Percentiles rank a stretch among this genome's conserved stretches.
Conservation (phyloP, 2,329 filamentous ascomycete genomes). For the Aspergillus quadrilineatus region DNA sequence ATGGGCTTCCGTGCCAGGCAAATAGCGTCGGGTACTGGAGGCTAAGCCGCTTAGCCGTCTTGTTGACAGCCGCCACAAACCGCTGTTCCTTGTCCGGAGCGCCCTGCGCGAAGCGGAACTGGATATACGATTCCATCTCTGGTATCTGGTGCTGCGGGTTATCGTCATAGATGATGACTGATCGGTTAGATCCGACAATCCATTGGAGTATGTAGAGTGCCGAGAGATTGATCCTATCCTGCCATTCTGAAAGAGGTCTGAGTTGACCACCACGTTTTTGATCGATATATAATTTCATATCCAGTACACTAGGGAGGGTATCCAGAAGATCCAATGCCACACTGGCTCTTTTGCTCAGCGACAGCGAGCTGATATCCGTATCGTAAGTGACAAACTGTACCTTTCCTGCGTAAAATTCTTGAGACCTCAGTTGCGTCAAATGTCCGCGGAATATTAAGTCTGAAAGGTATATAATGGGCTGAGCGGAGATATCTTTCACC, state of each 20-base stretch:
- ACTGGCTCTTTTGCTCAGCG: constrained; percentile 24
- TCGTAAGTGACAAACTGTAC: constrained; percentile 34
- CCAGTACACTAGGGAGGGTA: constrained; percentile 38
- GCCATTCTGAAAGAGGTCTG: constrained; percentile 53
- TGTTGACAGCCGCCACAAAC: constrained; percentile 64
- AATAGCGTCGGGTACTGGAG: constrained; percentile 68
- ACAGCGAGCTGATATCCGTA: constrained; percentile 42
- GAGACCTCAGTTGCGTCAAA: neutral
- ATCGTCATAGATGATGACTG: constrained; percentile 73
- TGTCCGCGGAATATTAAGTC: constrained; percentile 21
- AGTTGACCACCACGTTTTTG: constrained; percentile 18
- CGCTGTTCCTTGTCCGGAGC: constrained; percentile 80
- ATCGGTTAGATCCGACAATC: constrained; percentile 87
- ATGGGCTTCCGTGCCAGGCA: constrained; percentile 77
- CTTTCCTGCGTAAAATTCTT: neutral
- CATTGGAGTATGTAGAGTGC: constrained; percentile 72
- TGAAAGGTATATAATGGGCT: constrained; percentile 45
- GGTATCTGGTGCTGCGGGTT: constrained; percentile 53
- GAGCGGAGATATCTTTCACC: constrained; percentile 47
- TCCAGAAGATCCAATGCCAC: constrained; percentile 38
- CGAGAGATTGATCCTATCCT: constrained; percentile 61
- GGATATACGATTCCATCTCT: constrained; percentile 67
- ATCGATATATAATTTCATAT: constrained; percentile 48
- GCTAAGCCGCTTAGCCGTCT: constrained; percentile 36
- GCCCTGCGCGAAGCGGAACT: constrained; percentile 86